Evolutionary conservation across 2,329 filamentous ascomycete species (phyloP).

Genomic region (Pleoardoris graminearum): DNA sequence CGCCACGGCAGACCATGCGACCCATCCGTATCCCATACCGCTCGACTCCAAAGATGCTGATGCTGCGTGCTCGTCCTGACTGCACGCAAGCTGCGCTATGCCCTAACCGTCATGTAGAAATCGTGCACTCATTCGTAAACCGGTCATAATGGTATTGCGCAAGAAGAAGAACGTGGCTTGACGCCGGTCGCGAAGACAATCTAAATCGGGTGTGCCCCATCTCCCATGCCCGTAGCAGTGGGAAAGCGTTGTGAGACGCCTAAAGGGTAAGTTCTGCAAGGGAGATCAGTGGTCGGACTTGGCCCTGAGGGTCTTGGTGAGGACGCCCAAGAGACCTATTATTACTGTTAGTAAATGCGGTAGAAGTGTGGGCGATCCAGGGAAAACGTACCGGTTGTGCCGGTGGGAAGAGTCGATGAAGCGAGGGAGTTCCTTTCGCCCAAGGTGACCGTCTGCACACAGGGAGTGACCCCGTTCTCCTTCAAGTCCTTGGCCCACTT

Average conservation of each 20-base stretch:
- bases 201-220: background rate
- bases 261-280: background rate
- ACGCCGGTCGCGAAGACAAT: conserved; percentile 1
- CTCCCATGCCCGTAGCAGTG: background rate
- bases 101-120: background rate
- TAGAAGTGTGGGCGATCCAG: background rate
- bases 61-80: background rate
- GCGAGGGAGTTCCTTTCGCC: conserved; percentile 89
- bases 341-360: conserved; percentile 11
- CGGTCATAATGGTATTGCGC: conserved; percentile 1
- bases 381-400: conserved; percentile 73
- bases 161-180: background rate
- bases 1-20: background rate
- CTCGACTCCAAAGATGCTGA: background rate
- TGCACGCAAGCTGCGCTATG: background rate
- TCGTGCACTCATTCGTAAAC: conserved; percentile 2
- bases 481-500: conserved; percentile 85
- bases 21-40: background rate
- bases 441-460: conserved; percentile 83
- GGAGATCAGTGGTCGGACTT: background rate
- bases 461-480: conserved; percentile 51
- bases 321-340: conserved; percentile 35
- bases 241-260: background rate
- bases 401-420: conserved; percentile 81
- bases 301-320: conserved; percentile 35